Evolutionary conservation across 805 yeast genomes (phyloP).

Genomic region (Sungouiozyma ichnusensis): DNA sequence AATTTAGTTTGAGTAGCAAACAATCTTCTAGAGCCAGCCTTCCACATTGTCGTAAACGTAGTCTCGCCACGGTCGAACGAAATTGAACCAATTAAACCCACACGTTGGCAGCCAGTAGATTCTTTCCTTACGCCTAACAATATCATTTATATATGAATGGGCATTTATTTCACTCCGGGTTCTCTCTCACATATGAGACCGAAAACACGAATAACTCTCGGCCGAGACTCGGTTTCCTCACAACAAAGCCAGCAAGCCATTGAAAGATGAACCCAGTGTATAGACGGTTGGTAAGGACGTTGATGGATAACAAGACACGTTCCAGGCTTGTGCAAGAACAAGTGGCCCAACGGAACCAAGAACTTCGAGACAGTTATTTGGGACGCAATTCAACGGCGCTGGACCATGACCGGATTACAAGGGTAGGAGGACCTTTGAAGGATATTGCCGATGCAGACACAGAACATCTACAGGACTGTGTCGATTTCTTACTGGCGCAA

Average conservation of each 20-base stretch:
- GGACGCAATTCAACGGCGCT: background rate
- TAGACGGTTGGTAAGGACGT: background rate
- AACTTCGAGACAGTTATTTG: background rate
- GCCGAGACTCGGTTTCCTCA: background rate
- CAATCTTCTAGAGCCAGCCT: constrained; percentile 28
- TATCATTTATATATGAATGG: too few relatives aligned
- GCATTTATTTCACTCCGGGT: background rate
- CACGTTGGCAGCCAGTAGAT: too few relatives aligned
- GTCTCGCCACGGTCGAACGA: background rate
- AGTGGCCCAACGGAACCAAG: background rate
- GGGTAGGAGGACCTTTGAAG: background rate
- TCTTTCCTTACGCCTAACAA: too few relatives aligned
- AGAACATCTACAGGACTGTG: constrained; percentile 46
- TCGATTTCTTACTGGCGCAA: constrained; percentile 57
- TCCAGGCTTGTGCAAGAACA: background rate
- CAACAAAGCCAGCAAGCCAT: background rate
- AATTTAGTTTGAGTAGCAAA: constrained; percentile 46
- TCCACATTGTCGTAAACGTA: constrained; percentile 18
- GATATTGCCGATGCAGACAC: background rate
- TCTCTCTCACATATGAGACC: background rate
- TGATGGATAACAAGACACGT: background rate
- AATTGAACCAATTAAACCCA: background rate
- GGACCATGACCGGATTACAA: too few relatives aligned
- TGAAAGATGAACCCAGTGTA: background rate
- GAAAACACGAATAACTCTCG: background rate